A percentile compares a stretch with the other conserved stretches of the same genome.
phyloP scores from a whole-genome alignment of 192 early-diverging fungal species.

The Fimicolochytrium jonesii region DNA sequence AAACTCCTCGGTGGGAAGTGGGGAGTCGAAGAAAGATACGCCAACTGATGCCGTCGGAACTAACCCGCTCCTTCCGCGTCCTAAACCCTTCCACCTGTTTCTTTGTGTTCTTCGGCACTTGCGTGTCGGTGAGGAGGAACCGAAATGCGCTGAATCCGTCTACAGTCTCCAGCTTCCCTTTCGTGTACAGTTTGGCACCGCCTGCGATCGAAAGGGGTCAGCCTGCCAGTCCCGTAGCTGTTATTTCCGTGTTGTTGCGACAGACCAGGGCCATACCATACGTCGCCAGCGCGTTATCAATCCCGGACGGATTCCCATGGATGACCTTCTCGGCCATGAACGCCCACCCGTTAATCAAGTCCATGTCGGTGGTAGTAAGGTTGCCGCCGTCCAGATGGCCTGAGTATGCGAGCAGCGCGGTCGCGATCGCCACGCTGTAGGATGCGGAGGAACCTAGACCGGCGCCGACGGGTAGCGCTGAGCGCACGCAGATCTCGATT shows the following conservation, averaged over 20 bases:
- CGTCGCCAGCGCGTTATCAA: conserved; percentile 89
- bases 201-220: conserved; percentile 33
- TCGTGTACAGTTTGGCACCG: conserved; percentile 69
- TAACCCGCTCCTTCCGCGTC: conserved; percentile 18
- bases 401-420: conserved; percentile 60
- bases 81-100: conserved; percentile 76
- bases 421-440: conserved; percentile 74
- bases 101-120: conserved; percentile 85
- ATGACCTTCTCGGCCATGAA: conserved; percentile 90
- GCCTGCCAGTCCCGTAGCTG: no score
- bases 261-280: no score
- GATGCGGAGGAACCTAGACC: conserved; percentile 96
- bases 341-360: conserved; percentile 83
- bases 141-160: conserved; percentile 57
- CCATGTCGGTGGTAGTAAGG: conserved; percentile 26
- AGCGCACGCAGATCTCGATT: conserved; percentile 64
- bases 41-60: no score
- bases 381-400: neutral
- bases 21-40: neutral
- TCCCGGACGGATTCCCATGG: conserved; percentile 91
- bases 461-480: conserved; percentile 82
- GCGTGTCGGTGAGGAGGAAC: conserved; percentile 86
- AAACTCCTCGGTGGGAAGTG: neutral
- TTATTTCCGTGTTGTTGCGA: no score
- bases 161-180: conserved; percentile 54